Evolutionary conservation across 768 basidiomycete species (phyloP).

Genomic region (Suillus placidus): DNA sequence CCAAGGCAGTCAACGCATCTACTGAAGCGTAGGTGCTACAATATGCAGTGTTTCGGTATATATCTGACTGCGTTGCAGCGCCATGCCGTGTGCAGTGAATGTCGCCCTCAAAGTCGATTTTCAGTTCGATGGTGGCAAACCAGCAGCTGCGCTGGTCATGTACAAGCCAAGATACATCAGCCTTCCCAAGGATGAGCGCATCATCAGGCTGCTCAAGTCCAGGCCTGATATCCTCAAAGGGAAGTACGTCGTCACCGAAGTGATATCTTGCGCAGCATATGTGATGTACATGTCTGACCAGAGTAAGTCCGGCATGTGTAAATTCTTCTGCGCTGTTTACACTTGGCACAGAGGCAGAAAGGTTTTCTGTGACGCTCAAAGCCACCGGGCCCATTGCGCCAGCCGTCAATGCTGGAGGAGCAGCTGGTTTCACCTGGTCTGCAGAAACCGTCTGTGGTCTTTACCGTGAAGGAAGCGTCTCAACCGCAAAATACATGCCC

Average conservation of each 20-base stretch:
- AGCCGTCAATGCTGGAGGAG: slow-evolving; percentile 15
- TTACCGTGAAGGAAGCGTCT: slow-evolving; percentile 23
- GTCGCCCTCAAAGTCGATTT: slow-evolving; percentile 37
- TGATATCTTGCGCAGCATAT: slow-evolving; percentile 34
- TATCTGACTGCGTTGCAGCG: not conserved
- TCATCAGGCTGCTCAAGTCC: not conserved
- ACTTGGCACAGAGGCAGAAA: slow-evolving; percentile 23
- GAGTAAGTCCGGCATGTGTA: slow-evolving; percentile 13
- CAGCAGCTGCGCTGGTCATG: slow-evolving; percentile 39
- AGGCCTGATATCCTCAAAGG: slow-evolving; percentile 19
- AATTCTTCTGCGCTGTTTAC: not conserved
- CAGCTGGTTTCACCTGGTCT: slow-evolving; percentile 20
- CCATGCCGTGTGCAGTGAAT: slow-evolving; percentile 25
- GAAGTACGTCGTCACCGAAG: slow-evolving; percentile 38
- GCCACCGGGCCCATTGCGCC: slow-evolving; percentile 14
- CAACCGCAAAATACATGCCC: slow-evolving; percentile 23
- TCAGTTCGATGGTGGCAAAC: slow-evolving; percentile 34
- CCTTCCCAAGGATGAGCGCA: slow-evolving; percentile 17
- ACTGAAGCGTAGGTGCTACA: slow-evolving; percentile 24
- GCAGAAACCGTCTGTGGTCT: slow-evolving; percentile 19
- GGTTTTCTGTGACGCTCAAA: slow-evolving; percentile 24
- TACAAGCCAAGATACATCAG: slow-evolving; percentile 23
- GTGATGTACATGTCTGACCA: slow-evolving; percentile 37
- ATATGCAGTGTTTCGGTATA: not conserved
- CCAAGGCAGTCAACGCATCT: slow-evolving; percentile 8